Percentiles rank a stretch among this genome's conserved stretches.
phyloP scores from a whole-genome alignment of 2,329 filamentous ascomycete genomes.

The Chalaropsis ovoidea region DNA sequence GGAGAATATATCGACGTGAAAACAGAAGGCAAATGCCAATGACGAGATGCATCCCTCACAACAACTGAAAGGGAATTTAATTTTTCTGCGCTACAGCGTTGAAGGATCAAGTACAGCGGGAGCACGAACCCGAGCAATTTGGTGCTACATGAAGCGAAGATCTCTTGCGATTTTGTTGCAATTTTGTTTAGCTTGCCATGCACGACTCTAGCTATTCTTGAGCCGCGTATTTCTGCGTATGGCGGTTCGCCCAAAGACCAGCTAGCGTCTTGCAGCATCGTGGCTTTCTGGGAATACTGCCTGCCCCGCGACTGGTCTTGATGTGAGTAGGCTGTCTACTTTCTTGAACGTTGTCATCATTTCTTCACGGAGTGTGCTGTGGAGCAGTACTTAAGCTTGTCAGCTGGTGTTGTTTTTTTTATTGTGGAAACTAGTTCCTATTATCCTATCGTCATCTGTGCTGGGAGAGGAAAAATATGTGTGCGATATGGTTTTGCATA shows the following conservation, averaged over 20 bases:
- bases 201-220: not conserved
- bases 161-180: not conserved
- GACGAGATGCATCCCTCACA: not conserved
- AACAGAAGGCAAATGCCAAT: not conserved
- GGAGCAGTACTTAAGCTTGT: slow-evolving; percentile 6
- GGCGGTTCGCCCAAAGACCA: not conserved
- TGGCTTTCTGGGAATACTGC: not conserved
- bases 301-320: no score
- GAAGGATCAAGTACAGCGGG: slow-evolving; percentile 9
- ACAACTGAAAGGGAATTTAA: not conserved
- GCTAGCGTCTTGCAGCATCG: not conserved
- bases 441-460: not conserved
- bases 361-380: not conserved
- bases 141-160: not conserved
- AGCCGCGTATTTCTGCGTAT: not conserved
- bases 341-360: not conserved
- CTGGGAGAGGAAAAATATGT: not conserved
- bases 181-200: not conserved
- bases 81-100: slow-evolving; percentile 1
- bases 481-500: not conserved
- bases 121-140: slow-evolving; percentile 13
- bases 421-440: slow-evolving; percentile 5
- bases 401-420: not conserved
- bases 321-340: not conserved
- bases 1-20: not conserved